A percentile compares a stretch with the other conserved stretches of the same genome.
These are phyloP conservation scores for Cercis canadensis DNA, from an alignment of 306 rosid species.

Conservation along the genomic window DNA sequence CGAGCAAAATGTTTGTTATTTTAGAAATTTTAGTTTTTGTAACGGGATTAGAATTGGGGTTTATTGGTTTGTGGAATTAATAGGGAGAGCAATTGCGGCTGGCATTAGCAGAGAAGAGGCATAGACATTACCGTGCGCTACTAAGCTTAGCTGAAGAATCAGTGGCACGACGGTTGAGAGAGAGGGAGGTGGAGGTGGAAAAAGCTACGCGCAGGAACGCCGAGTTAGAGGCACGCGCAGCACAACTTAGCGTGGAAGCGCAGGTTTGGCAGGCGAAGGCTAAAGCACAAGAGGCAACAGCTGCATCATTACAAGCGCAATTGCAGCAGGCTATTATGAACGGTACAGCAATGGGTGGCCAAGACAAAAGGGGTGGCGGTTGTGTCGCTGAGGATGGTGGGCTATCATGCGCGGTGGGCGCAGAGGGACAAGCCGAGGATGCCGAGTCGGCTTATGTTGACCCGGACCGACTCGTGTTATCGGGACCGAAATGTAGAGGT, in stretches of 20 bases:
- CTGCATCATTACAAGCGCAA: constrained; percentile 72
- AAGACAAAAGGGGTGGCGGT: constrained; percentile 34
- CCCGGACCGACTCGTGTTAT: constrained; percentile 57
- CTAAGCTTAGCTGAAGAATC: constrained; percentile 70
- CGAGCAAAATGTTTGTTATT: not conserved
- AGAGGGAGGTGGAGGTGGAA: constrained; percentile 72
- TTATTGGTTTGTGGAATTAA: not conserved
- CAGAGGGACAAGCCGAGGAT: constrained; percentile 71
- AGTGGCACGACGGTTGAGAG: constrained; percentile 56
- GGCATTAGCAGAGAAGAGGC: constrained; percentile 70
- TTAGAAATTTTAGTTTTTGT: not conserved
- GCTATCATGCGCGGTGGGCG: constrained; percentile 52
- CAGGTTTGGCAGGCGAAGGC: constrained; percentile 91
- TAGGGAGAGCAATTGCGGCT: constrained; percentile 78
- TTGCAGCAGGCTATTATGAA: constrained; percentile 73
- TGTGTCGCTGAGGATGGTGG: constrained; percentile 40
- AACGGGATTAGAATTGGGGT: not conserved
- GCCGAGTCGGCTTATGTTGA: constrained; percentile 85
- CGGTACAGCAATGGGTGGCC: constrained; percentile 38
- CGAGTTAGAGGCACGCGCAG: constrained; percentile 88
- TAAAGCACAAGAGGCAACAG: constrained; percentile 72
- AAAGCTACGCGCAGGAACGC: constrained; percentile 70
- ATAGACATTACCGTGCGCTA: constrained; percentile 65
- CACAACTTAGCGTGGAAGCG: constrained; percentile 69
- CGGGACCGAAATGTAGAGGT: constrained; percentile 73